Conservation (phyloP, 2,329 filamentous ascomycete genomes). For the Aschersonia sp. region DNA sequence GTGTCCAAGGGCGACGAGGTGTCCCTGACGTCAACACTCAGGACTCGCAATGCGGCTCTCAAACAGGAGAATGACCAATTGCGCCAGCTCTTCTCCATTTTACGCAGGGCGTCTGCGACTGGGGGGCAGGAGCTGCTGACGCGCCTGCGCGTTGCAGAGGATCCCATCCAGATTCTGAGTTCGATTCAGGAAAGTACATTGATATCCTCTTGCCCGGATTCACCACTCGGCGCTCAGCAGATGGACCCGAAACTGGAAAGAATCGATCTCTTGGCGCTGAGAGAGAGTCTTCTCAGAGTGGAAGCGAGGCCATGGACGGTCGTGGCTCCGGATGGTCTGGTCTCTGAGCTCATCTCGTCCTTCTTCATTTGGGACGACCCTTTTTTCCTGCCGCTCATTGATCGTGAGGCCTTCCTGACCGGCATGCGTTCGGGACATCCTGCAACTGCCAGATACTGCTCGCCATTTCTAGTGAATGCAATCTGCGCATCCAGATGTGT, state of each 20-base stretch:
- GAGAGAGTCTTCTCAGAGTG: constrained; percentile 10
- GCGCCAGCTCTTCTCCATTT: constrained; percentile 5
- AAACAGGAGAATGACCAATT: constrained; percentile 6
- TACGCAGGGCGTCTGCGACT: constrained; percentile 2
- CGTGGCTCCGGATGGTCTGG: constrained; percentile 14
- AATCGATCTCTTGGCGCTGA: constrained; percentile 4
- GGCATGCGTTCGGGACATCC: constrained; percentile 11
- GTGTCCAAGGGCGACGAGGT: constrained; percentile 1
- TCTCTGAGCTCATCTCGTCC: constrained; percentile 15
- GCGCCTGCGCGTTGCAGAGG: constrained; percentile 3
- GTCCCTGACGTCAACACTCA: neutral
- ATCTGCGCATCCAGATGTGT: constrained; percentile 17
- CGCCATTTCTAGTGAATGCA: constrained; percentile 16
- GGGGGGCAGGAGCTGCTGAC: constrained; percentile 3
- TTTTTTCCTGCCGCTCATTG: constrained; percentile 11
- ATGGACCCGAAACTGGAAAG: constrained; percentile 1
- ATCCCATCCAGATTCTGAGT: constrained; percentile 2
- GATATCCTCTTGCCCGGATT: neutral
- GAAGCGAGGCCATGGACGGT: constrained; percentile 15
- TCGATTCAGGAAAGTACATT: neutral
- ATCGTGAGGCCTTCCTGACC: constrained; percentile 11
- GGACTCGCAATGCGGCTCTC: constrained; percentile 3
- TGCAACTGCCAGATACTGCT: constrained; percentile 12
- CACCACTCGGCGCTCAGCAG: neutral
- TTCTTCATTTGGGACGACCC: constrained; percentile 16